Evolutionary conservation across 2,329 filamentous ascomycete genomes (phyloP).

Genomic region (Xylariaceae sp.): DNA sequence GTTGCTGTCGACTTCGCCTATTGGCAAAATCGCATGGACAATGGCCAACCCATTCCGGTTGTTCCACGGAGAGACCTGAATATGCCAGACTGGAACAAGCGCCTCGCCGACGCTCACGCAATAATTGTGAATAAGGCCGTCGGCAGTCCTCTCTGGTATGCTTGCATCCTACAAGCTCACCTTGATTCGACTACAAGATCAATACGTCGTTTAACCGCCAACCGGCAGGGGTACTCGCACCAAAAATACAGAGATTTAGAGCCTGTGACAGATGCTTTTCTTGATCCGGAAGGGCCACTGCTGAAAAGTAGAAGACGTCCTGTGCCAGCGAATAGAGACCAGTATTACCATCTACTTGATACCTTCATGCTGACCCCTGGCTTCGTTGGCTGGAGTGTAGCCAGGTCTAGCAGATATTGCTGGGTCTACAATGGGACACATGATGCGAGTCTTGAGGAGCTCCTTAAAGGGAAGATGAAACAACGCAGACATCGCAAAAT

Average conservation of each 20-base stretch:
- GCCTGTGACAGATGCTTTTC: constrained; percentile 45
- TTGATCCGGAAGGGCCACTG: constrained; percentile 45
- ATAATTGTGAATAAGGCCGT: constrained; percentile 42
- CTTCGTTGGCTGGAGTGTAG: constrained; percentile 41
- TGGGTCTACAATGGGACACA: no score
- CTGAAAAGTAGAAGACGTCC: constrained; percentile 42
- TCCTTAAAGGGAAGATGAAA: no score
- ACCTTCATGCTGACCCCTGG: constrained; percentile 52
- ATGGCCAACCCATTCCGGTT: constrained; percentile 46
- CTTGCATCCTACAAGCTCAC: constrained; percentile 44
- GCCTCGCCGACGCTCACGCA: constrained; percentile 41
- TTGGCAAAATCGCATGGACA: constrained; percentile 50
- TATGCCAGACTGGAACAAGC: constrained; percentile 45
- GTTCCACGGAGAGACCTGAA: constrained; percentile 40
- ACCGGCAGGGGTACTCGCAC: no score
- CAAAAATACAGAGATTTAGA: constrained; percentile 34
- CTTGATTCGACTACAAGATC: constrained; percentile 42
- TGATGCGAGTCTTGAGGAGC: no score
- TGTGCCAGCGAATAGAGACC: constrained; percentile 45
- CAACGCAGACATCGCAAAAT: no score
- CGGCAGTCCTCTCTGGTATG: constrained; percentile 45
- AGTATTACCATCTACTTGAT: constrained; percentile 55
- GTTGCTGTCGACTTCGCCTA: constrained; percentile 51
- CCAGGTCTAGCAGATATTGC: constrained; percentile 42
- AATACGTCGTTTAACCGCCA: constrained; percentile 42